These are phyloP conservation scores for Aspergillus uvarum DNA, from an alignment of 2,329 filamentous ascomycete genomes.

Conservation along the genomic window DNA sequence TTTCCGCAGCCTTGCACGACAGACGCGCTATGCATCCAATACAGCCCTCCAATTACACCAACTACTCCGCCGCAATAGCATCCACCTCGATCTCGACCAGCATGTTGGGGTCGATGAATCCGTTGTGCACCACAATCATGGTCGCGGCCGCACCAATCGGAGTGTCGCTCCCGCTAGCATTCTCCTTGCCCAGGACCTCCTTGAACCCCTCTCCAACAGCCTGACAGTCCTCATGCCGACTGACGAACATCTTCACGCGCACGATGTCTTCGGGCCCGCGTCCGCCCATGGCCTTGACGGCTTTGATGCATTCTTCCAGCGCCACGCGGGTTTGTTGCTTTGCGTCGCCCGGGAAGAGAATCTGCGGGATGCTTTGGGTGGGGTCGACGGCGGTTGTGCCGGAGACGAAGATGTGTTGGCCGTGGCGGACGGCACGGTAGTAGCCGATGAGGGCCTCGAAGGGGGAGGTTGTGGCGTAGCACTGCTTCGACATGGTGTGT, in stretches of 20 bases:
- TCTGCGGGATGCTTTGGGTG: slow-evolving; percentile 20
- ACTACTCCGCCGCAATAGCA: slow-evolving; percentile 31
- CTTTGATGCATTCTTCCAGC: slow-evolving; percentile 29
- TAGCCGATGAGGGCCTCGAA: slow-evolving; percentile 40
- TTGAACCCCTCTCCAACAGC: slow-evolving; percentile 32
- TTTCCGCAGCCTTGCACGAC: background rate
- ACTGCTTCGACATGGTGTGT: slow-evolving; percentile 18
- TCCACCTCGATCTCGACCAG: slow-evolving; percentile 44
- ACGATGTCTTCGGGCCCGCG: slow-evolving; percentile 33
- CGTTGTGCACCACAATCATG: slow-evolving; percentile 39
- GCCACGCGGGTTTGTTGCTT: slow-evolving; percentile 32
- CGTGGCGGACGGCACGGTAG: slow-evolving; percentile 40
- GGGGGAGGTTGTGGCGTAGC: slow-evolving; percentile 37
- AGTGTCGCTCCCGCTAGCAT: slow-evolving; percentile 6
- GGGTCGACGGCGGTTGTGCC: slow-evolving; percentile 42
- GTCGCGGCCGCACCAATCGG: slow-evolving; percentile 36
- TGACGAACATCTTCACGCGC: slow-evolving; percentile 38
- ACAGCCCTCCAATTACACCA: background rate
- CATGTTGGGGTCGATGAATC: slow-evolving; percentile 40
- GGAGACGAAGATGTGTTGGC: slow-evolving; percentile 38
- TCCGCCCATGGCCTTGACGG: slow-evolving; percentile 35
- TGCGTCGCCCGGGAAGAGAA: slow-evolving; percentile 35
- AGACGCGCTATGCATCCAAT: background rate
- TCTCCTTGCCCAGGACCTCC: slow-evolving; percentile 28
- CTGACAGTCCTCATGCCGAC: slow-evolving; percentile 29